Percentiles rank a stretch among this genome's conserved stretches.
Evolutionary conservation across 352 stramenopile species (phyloP).

Genomic region (Halophytophthora polymorphica): DNA sequence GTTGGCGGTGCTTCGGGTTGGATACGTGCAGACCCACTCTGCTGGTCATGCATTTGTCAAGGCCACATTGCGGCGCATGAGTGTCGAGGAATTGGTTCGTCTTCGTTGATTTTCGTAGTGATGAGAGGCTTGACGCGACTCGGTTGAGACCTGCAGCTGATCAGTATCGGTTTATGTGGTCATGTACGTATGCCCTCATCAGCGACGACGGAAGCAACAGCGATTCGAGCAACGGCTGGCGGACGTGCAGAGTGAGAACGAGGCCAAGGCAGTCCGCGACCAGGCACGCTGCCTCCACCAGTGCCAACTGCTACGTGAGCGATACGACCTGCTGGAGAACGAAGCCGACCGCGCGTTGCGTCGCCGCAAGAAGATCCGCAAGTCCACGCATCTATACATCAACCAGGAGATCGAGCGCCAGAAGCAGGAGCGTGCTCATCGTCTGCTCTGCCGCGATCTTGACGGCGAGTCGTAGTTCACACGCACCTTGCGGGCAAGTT

Average conservation of each 20-base stretch:
- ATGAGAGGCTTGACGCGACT: not conserved
- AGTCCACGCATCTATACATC: conserved; percentile 57
- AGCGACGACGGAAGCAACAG: conserved; percentile 39
- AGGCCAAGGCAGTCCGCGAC: conserved; percentile 27
- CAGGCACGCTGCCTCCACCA: conserved; percentile 36
- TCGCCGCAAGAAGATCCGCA: conserved; percentile 48
- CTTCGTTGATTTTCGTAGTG: not conserved
- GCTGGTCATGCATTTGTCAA: conserved; percentile 42
- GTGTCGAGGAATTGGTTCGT: conserved; percentile 57
- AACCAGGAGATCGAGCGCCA: conserved; percentile 50
- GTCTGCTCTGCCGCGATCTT: conserved; percentile 11
- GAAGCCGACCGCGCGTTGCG: conserved; percentile 51
- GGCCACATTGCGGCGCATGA: conserved; percentile 32
- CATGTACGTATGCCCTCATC: no score
- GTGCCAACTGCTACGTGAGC: conserved; percentile 35
- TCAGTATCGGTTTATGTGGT: conserved; percentile 2
- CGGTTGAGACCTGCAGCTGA: not conserved
- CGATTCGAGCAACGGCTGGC: conserved; percentile 36
- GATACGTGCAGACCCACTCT: conserved; percentile 37
- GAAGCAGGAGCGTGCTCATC: conserved; percentile 37
- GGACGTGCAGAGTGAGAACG: conserved; percentile 27
- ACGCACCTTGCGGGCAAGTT: no score
- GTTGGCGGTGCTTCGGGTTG: conserved; percentile 45
- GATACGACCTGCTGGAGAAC: conserved; percentile 54
- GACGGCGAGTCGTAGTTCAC: no score